phyloP scores from a whole-genome alignment of 176 grass and related monocot genomes.

The Triticum monococcum region DNA sequence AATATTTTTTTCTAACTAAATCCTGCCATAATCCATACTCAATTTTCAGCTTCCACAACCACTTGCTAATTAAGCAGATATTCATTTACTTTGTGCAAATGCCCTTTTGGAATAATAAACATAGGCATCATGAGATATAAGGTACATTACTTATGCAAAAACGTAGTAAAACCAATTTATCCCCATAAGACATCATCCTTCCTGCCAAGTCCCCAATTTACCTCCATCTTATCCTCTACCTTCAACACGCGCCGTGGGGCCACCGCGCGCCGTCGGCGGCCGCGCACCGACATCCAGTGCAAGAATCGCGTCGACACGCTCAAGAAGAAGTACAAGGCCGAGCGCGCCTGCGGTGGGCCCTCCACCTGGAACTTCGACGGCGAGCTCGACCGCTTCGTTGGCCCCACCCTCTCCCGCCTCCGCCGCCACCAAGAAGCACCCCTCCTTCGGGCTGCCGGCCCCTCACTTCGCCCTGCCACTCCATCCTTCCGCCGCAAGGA shows the following conservation, averaged over 20 bases:
- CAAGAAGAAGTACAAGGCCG: slow-evolving; percentile 99
- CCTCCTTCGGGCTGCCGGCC: background rate
- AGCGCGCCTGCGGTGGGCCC: slow-evolving; percentile 45
- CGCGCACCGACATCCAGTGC: slow-evolving; percentile 89
- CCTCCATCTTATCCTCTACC: too few species aligned
- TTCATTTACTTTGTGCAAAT: too few species aligned
- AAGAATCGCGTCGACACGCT: slow-evolving; percentile 98
- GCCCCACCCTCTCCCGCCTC: slow-evolving; percentile 37
- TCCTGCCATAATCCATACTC: too few species aligned
- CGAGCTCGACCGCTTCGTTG: slow-evolving; percentile 76
- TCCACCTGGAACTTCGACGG: slow-evolving; percentile 69
- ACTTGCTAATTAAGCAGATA: too few species aligned
- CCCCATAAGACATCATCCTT: too few species aligned
- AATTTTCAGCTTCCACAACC: too few species aligned
- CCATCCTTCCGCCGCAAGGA: slow-evolving; percentile 4
- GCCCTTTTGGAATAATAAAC: too few species aligned
- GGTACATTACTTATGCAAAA: too few species aligned
- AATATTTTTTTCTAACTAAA: too few species aligned
- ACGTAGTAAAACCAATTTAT: too few species aligned
- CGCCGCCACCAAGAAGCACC: slow-evolving; percentile 22
- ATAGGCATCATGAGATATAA: too few species aligned
- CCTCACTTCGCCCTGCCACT: slow-evolving; percentile 2
- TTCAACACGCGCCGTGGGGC: slow-evolving; percentile 48
- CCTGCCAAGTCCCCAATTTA: too few species aligned
- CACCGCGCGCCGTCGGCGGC: slow-evolving; percentile 60